Evolutionary conservation across 768 basidiomycete genomes (phyloP).

Genomic region (Leccinum incarnatum): DNA sequence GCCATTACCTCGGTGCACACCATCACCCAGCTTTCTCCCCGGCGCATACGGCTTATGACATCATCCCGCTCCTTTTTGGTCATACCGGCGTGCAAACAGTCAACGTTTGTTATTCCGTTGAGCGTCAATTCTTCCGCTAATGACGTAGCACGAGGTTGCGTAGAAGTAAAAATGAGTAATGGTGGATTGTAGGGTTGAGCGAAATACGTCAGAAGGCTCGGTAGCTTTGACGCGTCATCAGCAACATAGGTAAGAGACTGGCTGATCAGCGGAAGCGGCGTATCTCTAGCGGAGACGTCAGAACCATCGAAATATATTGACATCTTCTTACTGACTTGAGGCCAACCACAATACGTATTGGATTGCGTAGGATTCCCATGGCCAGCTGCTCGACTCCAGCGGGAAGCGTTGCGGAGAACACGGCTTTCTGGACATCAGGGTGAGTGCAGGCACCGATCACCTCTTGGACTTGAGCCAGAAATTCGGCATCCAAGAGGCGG

Average conservation of each 20-base stretch:
- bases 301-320: not conserved
- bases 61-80: constrained; percentile 86
- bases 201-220: constrained; percentile 80
- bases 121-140: constrained; percentile 79
- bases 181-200: constrained; percentile 85
- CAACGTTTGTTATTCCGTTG: constrained; percentile 76
- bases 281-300: constrained; percentile 60
- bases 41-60: constrained; percentile 78
- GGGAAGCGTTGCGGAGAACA: constrained; percentile 95
- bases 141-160: constrained; percentile 81
- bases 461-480: constrained; percentile 85
- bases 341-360: constrained; percentile 93
- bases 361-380: constrained; percentile 78
- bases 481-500: constrained; percentile 85
- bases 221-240: constrained; percentile 91
- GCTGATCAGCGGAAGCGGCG: constrained; percentile 85
- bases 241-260: constrained; percentile 91
- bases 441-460: constrained; percentile 76
- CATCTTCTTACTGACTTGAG: constrained; percentile 64
- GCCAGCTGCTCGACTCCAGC: constrained; percentile 84
- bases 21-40: constrained; percentile 92
- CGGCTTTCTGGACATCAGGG: constrained; percentile 71
- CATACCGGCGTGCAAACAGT: constrained; percentile 89
- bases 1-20: constrained; percentile 98
- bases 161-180: constrained; percentile 85